Evolutionary conservation across 1,284 basidiomycete species (phyloP).

Genomic region (Fomes fomentarius): DNA sequence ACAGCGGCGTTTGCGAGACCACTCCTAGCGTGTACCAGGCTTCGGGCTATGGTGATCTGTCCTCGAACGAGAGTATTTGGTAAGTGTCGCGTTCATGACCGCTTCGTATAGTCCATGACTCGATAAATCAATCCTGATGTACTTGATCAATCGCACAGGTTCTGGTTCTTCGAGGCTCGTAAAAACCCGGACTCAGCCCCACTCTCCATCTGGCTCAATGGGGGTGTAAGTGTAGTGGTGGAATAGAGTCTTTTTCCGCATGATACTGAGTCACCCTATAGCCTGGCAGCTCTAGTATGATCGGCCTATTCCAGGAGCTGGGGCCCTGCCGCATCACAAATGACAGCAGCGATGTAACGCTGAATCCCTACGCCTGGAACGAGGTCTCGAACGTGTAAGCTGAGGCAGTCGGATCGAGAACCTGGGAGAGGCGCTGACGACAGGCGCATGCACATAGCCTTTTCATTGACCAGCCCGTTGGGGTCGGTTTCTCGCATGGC

Average conservation of each 20-base stretch:
- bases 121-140: no score
- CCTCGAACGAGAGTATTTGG: slow-evolving; percentile 58
- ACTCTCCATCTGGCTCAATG: slow-evolving; percentile 56
- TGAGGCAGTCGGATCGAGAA: no score
- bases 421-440: no score
- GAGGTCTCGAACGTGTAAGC: slow-evolving; percentile 55
- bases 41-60: slow-evolving; percentile 63
- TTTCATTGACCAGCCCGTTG: slow-evolving; percentile 64
- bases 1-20: slow-evolving; percentile 61
- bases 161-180: slow-evolving; percentile 69
- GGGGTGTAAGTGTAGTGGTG: neutral
- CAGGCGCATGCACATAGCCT: no score
- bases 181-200: slow-evolving; percentile 58
- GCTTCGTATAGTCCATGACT: no score
- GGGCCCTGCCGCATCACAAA: slow-evolving; percentile 65
- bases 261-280: slow-evolving; percentile 25
- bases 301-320: slow-evolving; percentile 68
- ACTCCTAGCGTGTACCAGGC: slow-evolving; percentile 59
- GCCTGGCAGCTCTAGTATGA: slow-evolving; percentile 68
- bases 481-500: slow-evolving; percentile 64
- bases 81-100: no score
- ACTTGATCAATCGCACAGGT: no score
- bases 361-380: slow-evolving; percentile 69
- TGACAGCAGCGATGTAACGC: slow-evolving; percentile 50
- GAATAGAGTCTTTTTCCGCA: no score